Evolutionary conservation across 1,284 basidiomycete species (phyloP).

Genomic region (Veloporphyrellus conicus): DNA sequence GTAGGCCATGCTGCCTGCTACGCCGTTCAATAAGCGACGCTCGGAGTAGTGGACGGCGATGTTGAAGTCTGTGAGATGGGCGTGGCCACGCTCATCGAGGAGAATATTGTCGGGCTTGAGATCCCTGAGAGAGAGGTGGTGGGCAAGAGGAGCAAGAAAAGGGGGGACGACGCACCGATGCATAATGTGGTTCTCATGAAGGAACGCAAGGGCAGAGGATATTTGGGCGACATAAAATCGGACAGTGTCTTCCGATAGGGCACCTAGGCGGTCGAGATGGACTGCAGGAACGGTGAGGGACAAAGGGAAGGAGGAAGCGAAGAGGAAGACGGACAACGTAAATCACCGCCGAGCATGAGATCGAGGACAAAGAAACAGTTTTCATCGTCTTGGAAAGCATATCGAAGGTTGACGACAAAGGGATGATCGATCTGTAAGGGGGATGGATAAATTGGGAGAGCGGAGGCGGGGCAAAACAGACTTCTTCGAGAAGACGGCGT

Average conservation of each 20-base stretch:
- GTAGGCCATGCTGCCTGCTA: constrained; percentile 97
- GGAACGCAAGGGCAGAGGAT: constrained; percentile 79
- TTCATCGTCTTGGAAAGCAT: constrained; percentile 97
- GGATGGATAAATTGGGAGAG: constrained; percentile 16
- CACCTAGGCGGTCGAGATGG: constrained; percentile 79
- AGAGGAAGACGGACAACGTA: constrained; percentile 68
- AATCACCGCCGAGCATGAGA: constrained; percentile 92
- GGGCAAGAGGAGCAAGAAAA: constrained; percentile 12
- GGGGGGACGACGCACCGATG: constrained; percentile 72
- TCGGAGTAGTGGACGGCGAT: constrained; percentile 96
- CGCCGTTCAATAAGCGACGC: constrained; percentile 78
- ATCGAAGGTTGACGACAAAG: constrained; percentile 90
- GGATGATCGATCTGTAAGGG: constrained; percentile 81
- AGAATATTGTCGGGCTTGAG: constrained; percentile 97
- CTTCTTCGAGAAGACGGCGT: constrained; percentile 84
- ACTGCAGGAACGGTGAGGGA: constrained; percentile 54
- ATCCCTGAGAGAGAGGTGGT: too few species aligned
- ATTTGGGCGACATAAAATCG: constrained; percentile 91
- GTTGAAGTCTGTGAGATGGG: constrained; percentile 97
- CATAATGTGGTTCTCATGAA: constrained; percentile 88
- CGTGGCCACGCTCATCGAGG: constrained; percentile 87
- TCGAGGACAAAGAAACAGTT: constrained; percentile 98
- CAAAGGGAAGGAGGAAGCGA: constrained; percentile 13
- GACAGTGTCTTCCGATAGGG: constrained; percentile 77
- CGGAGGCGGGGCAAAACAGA: constrained; percentile 35